A percentile compares a stretch with the other conserved stretches of the same genome.
Conservation (phyloP, 176 grass and related monocot species). For the Oryza rufipogon region DNA sequence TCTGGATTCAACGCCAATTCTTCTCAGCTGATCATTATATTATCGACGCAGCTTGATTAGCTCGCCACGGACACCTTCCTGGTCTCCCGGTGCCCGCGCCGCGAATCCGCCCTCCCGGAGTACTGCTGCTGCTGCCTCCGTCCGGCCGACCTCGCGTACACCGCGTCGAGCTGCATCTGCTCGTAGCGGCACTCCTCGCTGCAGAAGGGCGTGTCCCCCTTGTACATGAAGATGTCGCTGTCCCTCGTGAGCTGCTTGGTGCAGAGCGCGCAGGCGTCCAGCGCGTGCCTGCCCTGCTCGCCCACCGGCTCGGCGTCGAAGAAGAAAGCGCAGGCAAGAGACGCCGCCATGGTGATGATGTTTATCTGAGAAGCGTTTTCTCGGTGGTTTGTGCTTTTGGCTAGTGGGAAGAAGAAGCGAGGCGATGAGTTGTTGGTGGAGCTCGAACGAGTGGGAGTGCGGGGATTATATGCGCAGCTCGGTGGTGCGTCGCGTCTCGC, state of each 20-base stretch:
- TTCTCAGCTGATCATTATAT: neutral
- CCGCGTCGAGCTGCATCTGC: conserved; percentile 55
- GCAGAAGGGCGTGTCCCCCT: conserved; percentile 74
- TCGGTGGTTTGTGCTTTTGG: neutral
- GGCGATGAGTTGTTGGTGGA: neutral
- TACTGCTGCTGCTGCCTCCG: conserved; percentile 4
- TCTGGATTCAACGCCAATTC: neutral
- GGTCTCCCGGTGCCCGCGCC: neutral
- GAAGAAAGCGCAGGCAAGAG: conserved; percentile 27
- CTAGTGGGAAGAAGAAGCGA: neutral
- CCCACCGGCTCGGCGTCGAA: conserved; percentile 44
- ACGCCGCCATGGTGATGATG: conserved; percentile 30
- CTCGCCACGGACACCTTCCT: conserved; percentile 44
- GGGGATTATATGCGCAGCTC: neutral
- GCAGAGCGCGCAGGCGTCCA: conserved; percentile 65
- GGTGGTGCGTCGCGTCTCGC: neutral
- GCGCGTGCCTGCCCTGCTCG: conserved; percentile 14
- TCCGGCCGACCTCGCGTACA: neutral
- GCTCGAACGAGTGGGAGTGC: neutral
- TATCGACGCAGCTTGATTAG: neutral
- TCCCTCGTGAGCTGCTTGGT: conserved; percentile 47
- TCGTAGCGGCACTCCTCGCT: conserved; percentile 64
- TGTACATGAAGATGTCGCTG: conserved; percentile 74
- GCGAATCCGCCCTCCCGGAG: neutral
- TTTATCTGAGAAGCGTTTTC: neutral